Conservation (phyloP, 148 eudicot genomes). For the Silene conica region DNA sequence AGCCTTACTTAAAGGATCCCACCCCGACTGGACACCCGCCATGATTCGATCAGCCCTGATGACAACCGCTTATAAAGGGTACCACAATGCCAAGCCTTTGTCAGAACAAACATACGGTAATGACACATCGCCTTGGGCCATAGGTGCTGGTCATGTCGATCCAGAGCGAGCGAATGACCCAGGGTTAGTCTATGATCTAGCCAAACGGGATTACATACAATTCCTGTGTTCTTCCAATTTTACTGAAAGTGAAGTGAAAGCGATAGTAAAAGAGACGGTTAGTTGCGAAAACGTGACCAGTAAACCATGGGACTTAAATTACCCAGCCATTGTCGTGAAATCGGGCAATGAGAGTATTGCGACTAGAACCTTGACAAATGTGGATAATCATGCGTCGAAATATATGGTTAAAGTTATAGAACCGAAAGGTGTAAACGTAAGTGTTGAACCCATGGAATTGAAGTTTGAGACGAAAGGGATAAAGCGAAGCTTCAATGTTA, state of each 20-base stretch:
- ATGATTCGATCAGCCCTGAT: constrained; percentile 42
- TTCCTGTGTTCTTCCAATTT: constrained; percentile 24
- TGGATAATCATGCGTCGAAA: not conserved
- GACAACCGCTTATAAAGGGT: constrained; percentile 44
- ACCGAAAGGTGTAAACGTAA: constrained; percentile 16
- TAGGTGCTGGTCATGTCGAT: constrained; percentile 34
- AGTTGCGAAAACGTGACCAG: constrained; percentile 9
- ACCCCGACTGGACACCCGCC: constrained; percentile 47
- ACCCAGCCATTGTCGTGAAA: constrained; percentile 25
- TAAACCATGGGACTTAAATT: constrained; percentile 24
- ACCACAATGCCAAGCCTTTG: constrained; percentile 12
- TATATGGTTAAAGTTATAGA: constrained; percentile 4
- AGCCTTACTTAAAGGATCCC: constrained; percentile 37
- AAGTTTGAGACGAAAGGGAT: constrained; percentile 14
- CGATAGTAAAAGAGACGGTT: constrained; percentile 13
- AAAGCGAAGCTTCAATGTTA: constrained; percentile 18
- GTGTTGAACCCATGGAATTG: constrained; percentile 12
- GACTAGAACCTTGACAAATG: constrained; percentile 29
- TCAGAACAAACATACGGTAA: not conserved
- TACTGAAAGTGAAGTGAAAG: constrained; percentile 5
- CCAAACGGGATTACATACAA: constrained; percentile 18
- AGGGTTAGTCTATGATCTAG: constrained; percentile 28
- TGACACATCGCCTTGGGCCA: constrained; percentile 12
- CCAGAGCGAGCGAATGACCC: constrained; percentile 33
- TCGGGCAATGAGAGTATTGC: not conserved